Evolutionary conservation across 345 rosid species (phyloP).

Genomic region (Moricandia moricandioides): DNA sequence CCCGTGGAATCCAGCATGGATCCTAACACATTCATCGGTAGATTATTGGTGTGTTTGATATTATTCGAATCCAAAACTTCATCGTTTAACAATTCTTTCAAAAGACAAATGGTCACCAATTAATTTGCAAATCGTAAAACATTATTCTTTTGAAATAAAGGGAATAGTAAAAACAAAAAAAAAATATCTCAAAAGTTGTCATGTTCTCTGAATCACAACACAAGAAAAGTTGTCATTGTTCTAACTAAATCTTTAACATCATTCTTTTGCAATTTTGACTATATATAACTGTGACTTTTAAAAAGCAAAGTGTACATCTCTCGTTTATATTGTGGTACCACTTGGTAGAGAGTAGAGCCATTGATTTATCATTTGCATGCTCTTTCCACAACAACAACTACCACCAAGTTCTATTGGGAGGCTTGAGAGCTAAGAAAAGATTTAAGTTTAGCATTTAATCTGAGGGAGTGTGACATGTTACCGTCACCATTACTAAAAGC

Average conservation of each 20-base stretch:
- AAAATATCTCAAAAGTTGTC: not conserved
- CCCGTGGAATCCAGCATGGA: too few species aligned
- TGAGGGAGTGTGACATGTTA: constrained; percentile 2
- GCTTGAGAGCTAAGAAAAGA: constrained; percentile 4
- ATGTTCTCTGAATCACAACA: not conserved
- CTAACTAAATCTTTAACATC: not conserved
- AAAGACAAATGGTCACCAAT: too few species aligned
- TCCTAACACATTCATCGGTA: too few species aligned
- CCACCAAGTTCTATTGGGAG: constrained; percentile 1
- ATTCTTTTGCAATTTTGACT: not conserved
- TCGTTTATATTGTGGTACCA: not conserved
- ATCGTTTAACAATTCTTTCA: too few species aligned
- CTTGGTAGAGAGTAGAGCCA: constrained; percentile 9
- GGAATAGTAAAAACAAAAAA: not conserved
- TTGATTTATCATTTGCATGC: constrained; percentile 27
- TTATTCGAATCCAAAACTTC: too few species aligned
- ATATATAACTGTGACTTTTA: not conserved
- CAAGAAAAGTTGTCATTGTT: not conserved
- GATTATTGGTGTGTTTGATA: too few species aligned
- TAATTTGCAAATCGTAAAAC: too few species aligned
- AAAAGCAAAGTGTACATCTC: not conserved
- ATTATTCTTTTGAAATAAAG: too few species aligned
- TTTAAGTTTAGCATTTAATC: constrained; percentile 8
- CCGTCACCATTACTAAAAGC: constrained; percentile 1
- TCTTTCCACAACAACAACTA: constrained; percentile 27